A percentile compares a stretch with the other conserved stretches of the same genome.
Evolutionary conservation across 208 protist genomes (phyloP).

Genomic region (Leishmania arabica): DNA sequence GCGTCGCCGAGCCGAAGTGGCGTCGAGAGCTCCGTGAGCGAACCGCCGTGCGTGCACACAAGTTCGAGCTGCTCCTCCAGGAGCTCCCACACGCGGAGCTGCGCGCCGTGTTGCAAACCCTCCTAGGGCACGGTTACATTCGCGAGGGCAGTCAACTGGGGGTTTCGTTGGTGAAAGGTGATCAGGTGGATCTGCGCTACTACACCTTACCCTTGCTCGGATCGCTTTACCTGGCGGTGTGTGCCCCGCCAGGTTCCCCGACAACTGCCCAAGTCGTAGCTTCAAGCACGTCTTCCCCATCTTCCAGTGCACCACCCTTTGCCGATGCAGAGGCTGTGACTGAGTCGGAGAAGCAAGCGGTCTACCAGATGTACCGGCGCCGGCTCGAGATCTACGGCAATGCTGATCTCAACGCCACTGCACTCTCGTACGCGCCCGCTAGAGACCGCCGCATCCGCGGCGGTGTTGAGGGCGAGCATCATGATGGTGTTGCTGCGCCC

Average conservation of each 20-base stretch:
- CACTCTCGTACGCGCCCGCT: neutral
- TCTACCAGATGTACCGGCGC: conserved; percentile 30
- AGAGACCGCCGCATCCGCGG: neutral
- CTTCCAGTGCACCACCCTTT: neutral
- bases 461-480: neutral
- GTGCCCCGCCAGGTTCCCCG: neutral
- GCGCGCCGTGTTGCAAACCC: conserved; percentile 35
- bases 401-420: conserved; percentile 14
- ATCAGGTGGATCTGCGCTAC: conserved; percentile 71
- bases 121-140: conserved; percentile 60
- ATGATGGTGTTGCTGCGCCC: neutral
- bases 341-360: conserved; percentile 25
- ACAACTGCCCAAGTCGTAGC: neutral
- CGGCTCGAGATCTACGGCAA: conserved; percentile 31
- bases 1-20: conserved; percentile 55
- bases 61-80: conserved; percentile 70
- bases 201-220: conserved; percentile 67
- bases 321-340: neutral
- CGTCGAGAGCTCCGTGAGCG: conserved; percentile 40
- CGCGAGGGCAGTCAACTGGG: conserved; percentile 39
- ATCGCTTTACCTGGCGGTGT: conserved; percentile 61
- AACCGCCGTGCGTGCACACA: conserved; percentile 71
- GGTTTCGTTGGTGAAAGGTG: conserved; percentile 36
- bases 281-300: neutral
- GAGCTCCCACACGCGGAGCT: conserved; percentile 68